Base-by-base conservation (phyloP, 176 grass and related monocot species). In the Oryza brachyantha region DNA sequence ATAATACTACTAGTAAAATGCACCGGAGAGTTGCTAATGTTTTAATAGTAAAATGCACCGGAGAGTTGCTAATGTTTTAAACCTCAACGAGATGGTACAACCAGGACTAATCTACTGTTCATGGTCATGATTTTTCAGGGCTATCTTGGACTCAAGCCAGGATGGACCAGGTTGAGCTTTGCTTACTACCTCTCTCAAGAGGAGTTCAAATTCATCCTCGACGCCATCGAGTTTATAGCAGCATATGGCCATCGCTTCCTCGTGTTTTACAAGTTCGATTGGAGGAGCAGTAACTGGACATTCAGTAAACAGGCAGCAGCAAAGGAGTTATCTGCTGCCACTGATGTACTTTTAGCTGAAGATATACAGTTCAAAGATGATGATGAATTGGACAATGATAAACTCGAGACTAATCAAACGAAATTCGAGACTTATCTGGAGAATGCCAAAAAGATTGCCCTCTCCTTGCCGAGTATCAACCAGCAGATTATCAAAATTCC, bases 81-180 rank as follows among this genome's bases (percentile, higher is more conserved):
- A 13, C n/a, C 41, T 43, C 28, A 6, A 29, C 3, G 8, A 29
- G 26, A 11, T 32, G 3, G 8, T 11, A 29, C 1, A 12, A 25
- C 34, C n/a, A n/a, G n/a, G n/a, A 38, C 28, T 64, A 63, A 77
- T 27, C 12, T 29, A 50, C 0, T 36, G 10, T 72, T 77, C 5
- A 37, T 3, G 14, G 0, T 46, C 13, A 64, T 24, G 35, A 22
- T 43, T 21, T 64, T 84, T 12, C 75, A 97, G 94, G 91, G 94
- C 3, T 91, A 88, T 34, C 85, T 25, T 76, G 94, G 94, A 54
- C 48, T 97, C 21, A 91, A 91, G 65, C 94, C 91, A 2, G 94
- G 94, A 39, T 97, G 94, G 94, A 97, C 91, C 0, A 88, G 91
- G 32, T 9, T 97, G 35, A 93, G 94, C 34, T 93, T 97, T 57